Evolutionary conservation across 331 rosid genomes (phyloP), one percentile per base, ranked within the genome.

Genomic region (Cydonia oblonga): DNA sequence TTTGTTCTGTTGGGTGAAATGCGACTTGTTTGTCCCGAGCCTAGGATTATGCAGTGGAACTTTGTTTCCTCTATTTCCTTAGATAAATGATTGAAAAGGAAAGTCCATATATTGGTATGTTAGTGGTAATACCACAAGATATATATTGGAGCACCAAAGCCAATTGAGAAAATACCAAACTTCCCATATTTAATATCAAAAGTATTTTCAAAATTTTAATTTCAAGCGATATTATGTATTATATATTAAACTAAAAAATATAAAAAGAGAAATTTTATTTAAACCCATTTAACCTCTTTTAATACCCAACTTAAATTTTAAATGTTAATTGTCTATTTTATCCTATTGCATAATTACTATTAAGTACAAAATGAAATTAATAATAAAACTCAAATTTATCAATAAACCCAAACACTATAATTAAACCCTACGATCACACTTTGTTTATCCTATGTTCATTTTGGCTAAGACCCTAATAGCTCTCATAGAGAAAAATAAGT

Each of bases 141-240:
- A 46, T 49, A 76, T 69, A 46, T 49, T 64, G 51, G 24, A 51
- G 75, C 78, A 72, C 69, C 61, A 71, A 28, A 7, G 29, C 28
- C 12, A 61, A 49, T n/a, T 23, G 19, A 53, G 46, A 32, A 60
- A 25, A 33, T 52, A 70, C 68, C 74, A 51, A 65, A 18, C 59
- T 79, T 70, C 32, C 62, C 42, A 35, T 62, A 28, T 24, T 59
- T 28, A 9, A 62, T 29, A 22, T 29, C 20, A 14, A 35, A 62
- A 29, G 66, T 5, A 24, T 29, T 26, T 25, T 62, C 16, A 12
- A 11, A 9, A 10, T 13, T 29, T 70, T 68, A 24, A n/a, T 49
- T 49, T 49, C 20, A 6, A 49, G 20, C 20, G 54, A 16, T 49
- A 6, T 16, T 49, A 49, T 49, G 19, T 18, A 16, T 2, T 16